These are phyloP conservation scores for Simmondsia chinensis DNA, from an alignment of 148 eudicot genomes.

Conservation along the genomic window DNA sequence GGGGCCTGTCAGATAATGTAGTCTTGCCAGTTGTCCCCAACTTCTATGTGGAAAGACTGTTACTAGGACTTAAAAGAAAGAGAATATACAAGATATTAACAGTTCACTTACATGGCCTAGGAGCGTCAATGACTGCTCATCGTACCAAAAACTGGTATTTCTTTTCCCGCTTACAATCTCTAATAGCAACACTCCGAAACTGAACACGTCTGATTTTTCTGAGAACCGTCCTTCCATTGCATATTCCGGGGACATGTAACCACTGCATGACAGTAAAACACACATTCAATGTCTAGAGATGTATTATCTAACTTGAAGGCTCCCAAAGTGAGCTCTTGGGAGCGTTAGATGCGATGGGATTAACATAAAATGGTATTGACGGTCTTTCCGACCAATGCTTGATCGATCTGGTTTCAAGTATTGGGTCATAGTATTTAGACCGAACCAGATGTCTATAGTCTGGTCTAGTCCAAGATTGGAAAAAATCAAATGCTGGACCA, in stretches of 20 bases:
- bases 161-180: constrained; percentile 29
- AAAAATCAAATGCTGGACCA: no score
- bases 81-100: neutral
- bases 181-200: constrained; percentile 29
- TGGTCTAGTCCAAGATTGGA: no score
- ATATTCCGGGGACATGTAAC: constrained; percentile 32
- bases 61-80: no score
- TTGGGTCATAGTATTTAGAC: no score
- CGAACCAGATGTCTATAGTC: no score
- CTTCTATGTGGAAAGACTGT: constrained; percentile 20
- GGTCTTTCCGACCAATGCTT: no score
- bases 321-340: neutral
- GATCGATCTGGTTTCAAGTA: no score
- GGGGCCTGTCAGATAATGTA: no score
- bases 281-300: neutral
- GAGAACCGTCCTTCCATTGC: constrained; percentile 29
- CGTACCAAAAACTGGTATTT: constrained; percentile 18
- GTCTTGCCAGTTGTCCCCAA: constrained; percentile 17
- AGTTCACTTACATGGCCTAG: constrained; percentile 16
- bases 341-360: no score
- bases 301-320: neutral
- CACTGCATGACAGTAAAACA: constrained; percentile 6
- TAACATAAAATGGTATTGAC: no score
- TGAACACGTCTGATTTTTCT: constrained; percentile 28
- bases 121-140: constrained; percentile 15